Evolutionary conservation across 2,329 filamentous ascomycete genomes (phyloP).

Genomic region (Decorospora gaudefroyi): DNA sequence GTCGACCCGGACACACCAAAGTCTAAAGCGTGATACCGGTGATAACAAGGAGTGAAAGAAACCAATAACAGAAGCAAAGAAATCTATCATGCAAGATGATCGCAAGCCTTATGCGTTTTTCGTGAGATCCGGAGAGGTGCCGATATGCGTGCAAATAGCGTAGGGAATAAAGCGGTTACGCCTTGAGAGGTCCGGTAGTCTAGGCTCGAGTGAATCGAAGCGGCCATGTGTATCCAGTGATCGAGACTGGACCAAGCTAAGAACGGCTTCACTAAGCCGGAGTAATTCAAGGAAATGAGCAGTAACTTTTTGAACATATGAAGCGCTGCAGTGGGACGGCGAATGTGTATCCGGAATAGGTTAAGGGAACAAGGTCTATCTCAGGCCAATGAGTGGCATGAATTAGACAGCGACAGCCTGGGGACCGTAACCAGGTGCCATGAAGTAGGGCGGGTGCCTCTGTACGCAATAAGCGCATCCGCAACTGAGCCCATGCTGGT

Average conservation of each 20-base stretch:
- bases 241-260: slow-evolving; percentile 16
- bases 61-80: slow-evolving; percentile 25
- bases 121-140: slow-evolving; percentile 44
- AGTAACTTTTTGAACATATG: slow-evolving; percentile 42
- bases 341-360: slow-evolving; percentile 33
- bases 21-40: slow-evolving; percentile 38
- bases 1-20: slow-evolving; percentile 33
- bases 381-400: slow-evolving; percentile 1
- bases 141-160: slow-evolving; percentile 46
- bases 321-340: slow-evolving; percentile 37
- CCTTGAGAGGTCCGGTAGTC: slow-evolving; percentile 26
- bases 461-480: slow-evolving; percentile 47
- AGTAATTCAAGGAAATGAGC: slow-evolving; percentile 26
- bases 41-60: slow-evolving; percentile 34
- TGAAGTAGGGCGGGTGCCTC: slow-evolving; percentile 47
- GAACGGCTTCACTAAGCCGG: slow-evolving; percentile 18
- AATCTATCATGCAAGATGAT: slow-evolving; percentile 50
- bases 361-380: slow-evolving; percentile 6
- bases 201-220: slow-evolving; percentile 26
- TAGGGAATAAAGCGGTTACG: slow-evolving; percentile 34
- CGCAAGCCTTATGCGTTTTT: slow-evolving; percentile 44
- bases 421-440: slow-evolving; percentile 47
- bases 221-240: slow-evolving; percentile 27
- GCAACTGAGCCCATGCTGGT: slow-evolving; percentile 45
- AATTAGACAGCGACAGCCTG: slow-evolving; percentile 45